These are phyloP conservation scores for Spencermartinsiella europaea DNA, from an alignment of 805 yeast species.

Conservation along the genomic window DNA sequence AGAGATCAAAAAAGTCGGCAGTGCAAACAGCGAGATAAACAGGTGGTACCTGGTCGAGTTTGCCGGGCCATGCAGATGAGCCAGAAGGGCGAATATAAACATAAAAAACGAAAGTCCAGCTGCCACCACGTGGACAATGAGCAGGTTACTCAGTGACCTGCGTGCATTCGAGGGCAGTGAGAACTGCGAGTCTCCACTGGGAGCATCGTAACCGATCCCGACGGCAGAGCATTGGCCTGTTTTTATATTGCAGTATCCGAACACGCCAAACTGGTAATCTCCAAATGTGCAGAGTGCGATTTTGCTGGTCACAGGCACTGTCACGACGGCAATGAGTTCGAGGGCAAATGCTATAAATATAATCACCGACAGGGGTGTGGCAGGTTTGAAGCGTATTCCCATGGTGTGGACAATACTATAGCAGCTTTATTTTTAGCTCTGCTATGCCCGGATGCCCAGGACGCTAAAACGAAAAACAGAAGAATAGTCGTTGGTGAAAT, in stretches of 20 bases:
- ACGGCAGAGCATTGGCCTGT: slow-evolving; percentile 37
- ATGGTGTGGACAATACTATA: slow-evolving; percentile 6
- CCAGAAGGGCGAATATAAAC: slow-evolving; percentile 36
- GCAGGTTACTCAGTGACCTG: slow-evolving; percentile 50
- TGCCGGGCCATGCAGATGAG: slow-evolving; percentile 38
- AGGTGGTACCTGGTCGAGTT: slow-evolving; percentile 42
- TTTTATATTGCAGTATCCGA: slow-evolving; percentile 51
- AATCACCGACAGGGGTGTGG: slow-evolving; percentile 35
- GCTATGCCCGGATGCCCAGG: too few relatives aligned
- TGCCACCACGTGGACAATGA: slow-evolving; percentile 65
- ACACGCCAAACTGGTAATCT: slow-evolving; percentile 58
- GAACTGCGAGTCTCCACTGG: slow-evolving; percentile 34
- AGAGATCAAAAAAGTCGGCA: slow-evolving; percentile 64
- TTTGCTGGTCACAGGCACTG: slow-evolving; percentile 52
- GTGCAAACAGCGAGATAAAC: slow-evolving; percentile 50
- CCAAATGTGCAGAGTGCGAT: slow-evolving; percentile 48
- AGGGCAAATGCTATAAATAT: slow-evolving; percentile 49
- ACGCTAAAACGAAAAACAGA: too few relatives aligned
- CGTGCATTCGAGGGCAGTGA: slow-evolving; percentile 57
- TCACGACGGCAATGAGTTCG: slow-evolving; percentile 53
- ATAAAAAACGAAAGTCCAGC: slow-evolving; percentile 49
- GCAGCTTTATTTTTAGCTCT: not conserved
- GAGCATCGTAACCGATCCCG: slow-evolving; percentile 40
- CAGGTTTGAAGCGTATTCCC: slow-evolving; percentile 28
- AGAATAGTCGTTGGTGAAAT: too few relatives aligned